Evolutionary conservation across 1,284 basidiomycete species (phyloP), one percentile per base, ranked within the genome.

Genomic region (Melampsora larici-populina): DNA sequence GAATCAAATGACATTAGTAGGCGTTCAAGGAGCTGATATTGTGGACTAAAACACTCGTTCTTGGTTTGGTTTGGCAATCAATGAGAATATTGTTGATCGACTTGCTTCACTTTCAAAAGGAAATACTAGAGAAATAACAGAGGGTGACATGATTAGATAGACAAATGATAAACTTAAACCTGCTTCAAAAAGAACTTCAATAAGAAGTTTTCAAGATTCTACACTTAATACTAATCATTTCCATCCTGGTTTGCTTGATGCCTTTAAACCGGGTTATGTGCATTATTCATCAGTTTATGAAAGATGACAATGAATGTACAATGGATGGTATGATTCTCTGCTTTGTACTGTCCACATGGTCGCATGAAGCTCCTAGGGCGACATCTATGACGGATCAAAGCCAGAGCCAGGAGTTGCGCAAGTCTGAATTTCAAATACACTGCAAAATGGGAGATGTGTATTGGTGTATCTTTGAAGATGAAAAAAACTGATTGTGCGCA

Each of bases 61-160:
- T 84, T 11, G 83, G 83, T 13, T 79, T 84, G 9, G 83, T 84
- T 3, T 84, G 83, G 83, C 83, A 84, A 78, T 74, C 84, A 9
- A 84, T 84, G 83, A 64, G 84, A 78, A 86, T 95, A 86, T 96
- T 91, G 84, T 97, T 99, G 83, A 90, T 90, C 60, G 92, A 0
- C 89, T 99, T 58, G 90, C 89, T 40, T 88, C 89, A 5, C 87
- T 98, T 21, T 89, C 89, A 31, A 90, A 89, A 83, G 87, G 89
- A 60, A 36, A 36, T 36, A 88, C 89, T 31, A 88, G 88, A 40
- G 93, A 93, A 0, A 90, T 97, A 77, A 91, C 89, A 71, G 97
- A 99, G 83, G 89, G 88, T 31, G 94, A 99, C 83, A 97, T 99
- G 85, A 90, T 99, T 77, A 91, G 89, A 81, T 99, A 96, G 97